Base-by-base conservation (phyloP, 306 rosid genomes). In the Rosa multiflora region DNA sequence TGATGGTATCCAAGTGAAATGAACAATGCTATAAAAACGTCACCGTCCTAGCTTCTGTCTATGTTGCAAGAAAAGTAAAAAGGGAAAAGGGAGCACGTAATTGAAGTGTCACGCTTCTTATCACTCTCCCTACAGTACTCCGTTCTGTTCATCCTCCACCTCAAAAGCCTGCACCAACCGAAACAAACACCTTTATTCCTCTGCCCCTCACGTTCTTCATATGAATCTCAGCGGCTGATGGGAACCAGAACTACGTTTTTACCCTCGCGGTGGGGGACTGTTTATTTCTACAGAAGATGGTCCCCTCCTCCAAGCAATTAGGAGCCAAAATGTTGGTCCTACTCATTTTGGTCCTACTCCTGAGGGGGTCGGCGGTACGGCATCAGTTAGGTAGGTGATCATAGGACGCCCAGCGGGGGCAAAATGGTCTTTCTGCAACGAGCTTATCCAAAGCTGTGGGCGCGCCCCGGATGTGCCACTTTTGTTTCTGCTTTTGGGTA, bases 391-490 rank as follows among this genome's bases (percentile, higher is more conserved):
- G 13, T 13, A 37, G 58, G 11, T 18, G 59, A 61, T 42, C 55
- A 17, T 23, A 21, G 35, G 43, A 3, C 43, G 0, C 4, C 1
- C 1, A 13, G 10, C 20, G 47, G 78, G 87, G 93, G 42, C 3
- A 82, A 0, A 71, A 55, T 68, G 7, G 95, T 85, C 89, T 80
- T 85, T 86, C 7, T 6, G 20, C 4, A 0, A 21, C 37, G 42
- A 85, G 78, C 91, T 91, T 94, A 94, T 88, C 96, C 91, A 68
- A 55, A 86, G 48, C 74, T 2, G 81, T 71, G 87, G 83, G 84
- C 78, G 6, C 79, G 79, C 78, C 76, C 17, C 35, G 87, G 87
- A 86, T 73, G 77, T 83, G 93, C 90, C 79, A 2, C 37, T 32
- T 32, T 32, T 32, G 37, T 32, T 32, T 32, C 37, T 32, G 37